Conservation (phyloP, 2,329 filamentous ascomycete species). For the Phyllosticta citrichinensis region DNA sequence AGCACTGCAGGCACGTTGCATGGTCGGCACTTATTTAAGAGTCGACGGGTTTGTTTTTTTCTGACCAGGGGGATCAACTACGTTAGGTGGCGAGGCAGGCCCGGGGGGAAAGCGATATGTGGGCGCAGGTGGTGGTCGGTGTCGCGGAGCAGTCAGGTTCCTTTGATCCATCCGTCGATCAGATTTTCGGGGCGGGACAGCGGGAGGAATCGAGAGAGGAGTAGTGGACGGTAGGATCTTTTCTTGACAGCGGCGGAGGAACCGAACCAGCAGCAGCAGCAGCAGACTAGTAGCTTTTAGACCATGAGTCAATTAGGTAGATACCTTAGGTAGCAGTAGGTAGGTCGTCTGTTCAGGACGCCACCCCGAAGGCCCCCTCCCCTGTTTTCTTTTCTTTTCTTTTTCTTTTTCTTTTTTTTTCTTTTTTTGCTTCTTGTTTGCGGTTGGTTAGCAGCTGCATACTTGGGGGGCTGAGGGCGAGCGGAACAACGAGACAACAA, state of each 20-base stretch:
- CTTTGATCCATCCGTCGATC: background rate
- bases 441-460: too few relatives aligned
- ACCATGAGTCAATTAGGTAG: background rate
- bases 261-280: background rate
- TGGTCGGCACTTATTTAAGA: background rate
- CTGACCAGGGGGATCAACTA: background rate
- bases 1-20: background rate
- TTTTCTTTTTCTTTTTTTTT: too few relatives aligned
- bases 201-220: background rate
- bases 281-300: background rate
- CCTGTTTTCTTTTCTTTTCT: too few relatives aligned
- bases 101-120: background rate
- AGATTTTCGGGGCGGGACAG: background rate
- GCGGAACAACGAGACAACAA: too few relatives aligned
- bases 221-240: background rate
- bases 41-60: background rate
- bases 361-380: background rate
- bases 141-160: background rate
- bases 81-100: background rate
- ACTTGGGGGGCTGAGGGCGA: too few relatives aligned
- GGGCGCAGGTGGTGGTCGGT: background rate
- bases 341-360: conserved; percentile 1
- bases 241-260: background rate
- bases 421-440: too few relatives aligned
- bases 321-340: conserved; percentile 7